phyloP scores from a whole-genome alignment of 495 filamentous ascomycete species.

The Aspergillus wentii region DNA sequence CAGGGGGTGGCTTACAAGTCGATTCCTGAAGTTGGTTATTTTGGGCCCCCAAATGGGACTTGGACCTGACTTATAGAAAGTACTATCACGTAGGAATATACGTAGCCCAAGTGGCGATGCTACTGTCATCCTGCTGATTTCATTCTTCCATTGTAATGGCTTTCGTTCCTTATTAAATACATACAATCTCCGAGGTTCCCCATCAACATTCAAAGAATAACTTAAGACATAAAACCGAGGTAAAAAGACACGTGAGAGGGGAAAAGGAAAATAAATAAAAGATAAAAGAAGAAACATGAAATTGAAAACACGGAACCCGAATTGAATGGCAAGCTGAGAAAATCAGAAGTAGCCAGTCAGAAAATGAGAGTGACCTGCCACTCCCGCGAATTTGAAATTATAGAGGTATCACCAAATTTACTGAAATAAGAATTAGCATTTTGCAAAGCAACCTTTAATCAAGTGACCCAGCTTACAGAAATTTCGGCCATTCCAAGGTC shows the following conservation, averaged over 20 bases:
- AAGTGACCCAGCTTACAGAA: conserved; percentile 24
- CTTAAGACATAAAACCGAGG: conserved; percentile 3
- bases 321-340: too few species aligned
- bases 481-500: conserved; percentile 53
- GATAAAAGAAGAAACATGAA: conserved; percentile 7
- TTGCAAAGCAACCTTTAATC: neutral
- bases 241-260: too few species aligned
- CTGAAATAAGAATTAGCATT: neutral
- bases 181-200: conserved; percentile 10
- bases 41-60: conserved; percentile 40
- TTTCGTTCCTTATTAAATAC: conserved; percentile 23
- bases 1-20: conserved; percentile 33
- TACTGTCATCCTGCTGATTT: neutral
- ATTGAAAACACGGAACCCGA: too few species aligned
- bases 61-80: too few species aligned
- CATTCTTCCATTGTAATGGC: conserved; percentile 9
- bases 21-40: conserved; percentile 40
- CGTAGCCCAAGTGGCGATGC: too few species aligned
- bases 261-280: neutral
- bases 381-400: neutral
- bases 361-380: neutral
- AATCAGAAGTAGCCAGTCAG: too few species aligned
- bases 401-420: neutral
- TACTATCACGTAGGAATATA: too few species aligned
- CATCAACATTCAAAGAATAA: conserved; percentile 3